Conservation (phyloP, 2,329 filamentous ascomycete species). For the Penicillium crustosum region DNA sequence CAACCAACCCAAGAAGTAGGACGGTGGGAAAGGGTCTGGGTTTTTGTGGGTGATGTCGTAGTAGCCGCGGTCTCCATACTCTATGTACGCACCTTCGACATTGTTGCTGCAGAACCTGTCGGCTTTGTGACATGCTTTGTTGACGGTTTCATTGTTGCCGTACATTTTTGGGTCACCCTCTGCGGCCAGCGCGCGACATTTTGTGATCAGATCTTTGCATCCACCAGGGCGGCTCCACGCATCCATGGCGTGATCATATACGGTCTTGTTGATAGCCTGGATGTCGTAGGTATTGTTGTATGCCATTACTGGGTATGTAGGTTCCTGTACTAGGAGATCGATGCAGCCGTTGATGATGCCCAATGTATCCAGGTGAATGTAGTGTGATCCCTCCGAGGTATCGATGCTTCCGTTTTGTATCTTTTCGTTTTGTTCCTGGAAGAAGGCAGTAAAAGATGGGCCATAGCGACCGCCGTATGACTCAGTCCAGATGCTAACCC, state of each 20-base stretch:
- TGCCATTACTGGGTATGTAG: constrained; percentile 52
- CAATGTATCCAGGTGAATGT: constrained; percentile 53
- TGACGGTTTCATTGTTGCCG: constrained; percentile 48
- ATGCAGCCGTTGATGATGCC: constrained; percentile 59
- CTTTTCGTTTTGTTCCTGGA: constrained; percentile 45
- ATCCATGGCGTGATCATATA: constrained; percentile 48
- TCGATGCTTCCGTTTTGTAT: constrained; percentile 36
- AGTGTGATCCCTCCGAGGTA: constrained; percentile 28
- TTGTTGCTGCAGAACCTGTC: constrained; percentile 47
- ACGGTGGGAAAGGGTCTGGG: constrained; percentile 54
- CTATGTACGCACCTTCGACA: constrained; percentile 48
- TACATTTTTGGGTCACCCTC: constrained; percentile 52
- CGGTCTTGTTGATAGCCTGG: constrained; percentile 49
- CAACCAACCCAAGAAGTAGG: constrained; percentile 57
- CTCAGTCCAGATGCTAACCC: constrained; percentile 48
- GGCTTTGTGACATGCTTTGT: constrained; percentile 47
- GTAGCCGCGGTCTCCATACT: constrained; percentile 49
- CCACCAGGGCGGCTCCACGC: constrained; percentile 50
- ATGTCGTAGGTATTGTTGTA: constrained; percentile 63
- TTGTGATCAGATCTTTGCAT: constrained; percentile 54
- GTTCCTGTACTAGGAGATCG: constrained; percentile 51
- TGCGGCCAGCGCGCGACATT: constrained; percentile 51
- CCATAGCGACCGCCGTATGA: constrained; percentile 49
- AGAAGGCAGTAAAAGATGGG: constrained; percentile 41
- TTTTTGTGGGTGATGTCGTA: constrained; percentile 58